Evolutionary conservation across 2,329 filamentous ascomycete genomes (phyloP), one percentile per base, ranked within the genome.

Genomic region (Neonectria coccinea): DNA sequence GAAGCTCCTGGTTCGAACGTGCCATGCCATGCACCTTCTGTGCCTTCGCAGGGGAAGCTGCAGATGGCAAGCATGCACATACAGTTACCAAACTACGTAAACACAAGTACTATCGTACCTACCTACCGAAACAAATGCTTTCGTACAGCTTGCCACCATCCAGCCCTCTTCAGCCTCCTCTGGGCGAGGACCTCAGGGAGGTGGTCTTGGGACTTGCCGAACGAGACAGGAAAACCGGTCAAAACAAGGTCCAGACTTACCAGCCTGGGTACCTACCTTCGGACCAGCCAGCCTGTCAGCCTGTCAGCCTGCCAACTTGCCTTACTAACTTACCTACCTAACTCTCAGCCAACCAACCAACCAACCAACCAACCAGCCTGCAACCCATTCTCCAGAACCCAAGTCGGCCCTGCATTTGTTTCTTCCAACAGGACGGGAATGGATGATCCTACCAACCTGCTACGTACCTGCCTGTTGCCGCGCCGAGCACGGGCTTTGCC

Each of bases 321-420:
- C 12, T 36, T 29, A 29, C 27, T 9, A 29, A 7, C 22, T 29
- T 29, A 29, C 27, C 27, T 29, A 29, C 27, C 9, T 29, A 36
- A 14, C 33, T 5, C 12, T 14, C 31, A 31, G 5, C 57, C 39
- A 53, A 42, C 41, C 50, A 22, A 48, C 27, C 52, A 47, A 44
- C 42, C 27, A 14, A 18, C 20, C 16, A 51, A 14, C 27, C 27
- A 50, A 33, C 25, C n/a, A n/a, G n/a, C n/a, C 48, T 31, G 20
- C 48, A 33, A 29, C 20, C 48, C 14, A 51, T 64, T 59, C 55
- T 50, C 61, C 61, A 51, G 52, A 51, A 45, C 39, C 56, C 16
- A 55, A 25, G 29, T 18, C 29, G 33, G 47, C 47, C 55, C 20
- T 45, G 5, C 31, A n/a, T 50, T 42, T 27, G 39, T 18, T 29